phyloP scores from a whole-genome alignment of 495 filamentous ascomycete species.

The Xylaria acuta region DNA sequence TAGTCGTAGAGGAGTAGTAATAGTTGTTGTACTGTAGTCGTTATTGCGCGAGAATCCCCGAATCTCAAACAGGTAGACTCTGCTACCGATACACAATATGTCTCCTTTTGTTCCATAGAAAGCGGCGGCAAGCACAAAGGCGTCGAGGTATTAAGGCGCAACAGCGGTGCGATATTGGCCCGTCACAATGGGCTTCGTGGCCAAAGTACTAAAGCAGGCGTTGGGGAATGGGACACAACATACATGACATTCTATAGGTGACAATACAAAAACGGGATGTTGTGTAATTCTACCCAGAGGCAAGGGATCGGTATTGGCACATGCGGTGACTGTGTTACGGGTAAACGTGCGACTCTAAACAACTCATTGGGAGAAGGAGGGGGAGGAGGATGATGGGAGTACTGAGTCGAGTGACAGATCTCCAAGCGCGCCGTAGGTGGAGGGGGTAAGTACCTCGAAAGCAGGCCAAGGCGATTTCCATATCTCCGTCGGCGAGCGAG shows the following conservation, averaged over 20 bases:
- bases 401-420: background rate
- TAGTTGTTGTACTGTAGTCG: background rate
- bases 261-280: background rate
- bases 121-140: background rate
- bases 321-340: background rate
- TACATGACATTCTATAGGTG: background rate
- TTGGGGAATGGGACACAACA: background rate
- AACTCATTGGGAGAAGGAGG: constrained; percentile 7
- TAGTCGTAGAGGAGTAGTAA: background rate
- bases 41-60: background rate
- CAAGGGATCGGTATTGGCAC: background rate
- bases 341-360: background rate
- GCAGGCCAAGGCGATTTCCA: background rate
- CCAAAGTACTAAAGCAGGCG: background rate
- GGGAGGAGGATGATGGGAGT: background rate
- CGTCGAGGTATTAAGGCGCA: background rate
- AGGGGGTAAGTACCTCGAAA: constrained; percentile 4
- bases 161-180: background rate
- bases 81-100: background rate
- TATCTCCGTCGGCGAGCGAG: background rate
- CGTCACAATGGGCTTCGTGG: background rate
- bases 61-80: background rate
- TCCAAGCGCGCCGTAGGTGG: background rate
- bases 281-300: background rate
- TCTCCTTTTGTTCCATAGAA: background rate